These are phyloP conservation scores for Albizia julibrissin DNA, from an alignment of 306 rosid genomes.

Conservation along the genomic window DNA sequence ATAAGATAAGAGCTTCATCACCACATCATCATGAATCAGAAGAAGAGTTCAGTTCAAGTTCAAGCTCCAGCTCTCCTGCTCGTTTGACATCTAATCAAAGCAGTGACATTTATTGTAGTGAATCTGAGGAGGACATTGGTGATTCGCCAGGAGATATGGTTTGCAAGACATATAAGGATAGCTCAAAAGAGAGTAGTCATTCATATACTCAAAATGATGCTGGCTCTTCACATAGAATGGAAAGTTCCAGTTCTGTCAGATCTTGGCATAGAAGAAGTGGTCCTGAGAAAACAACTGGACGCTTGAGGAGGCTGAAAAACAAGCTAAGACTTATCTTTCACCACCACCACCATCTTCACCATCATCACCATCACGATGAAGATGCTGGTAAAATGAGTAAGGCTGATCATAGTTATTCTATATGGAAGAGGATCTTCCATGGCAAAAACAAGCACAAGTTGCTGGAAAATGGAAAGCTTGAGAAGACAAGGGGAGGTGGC, in stretches of 20 bases:
- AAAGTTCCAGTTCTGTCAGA: slow-evolving; percentile 35
- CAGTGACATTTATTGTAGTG: slow-evolving; percentile 16
- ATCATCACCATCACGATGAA: slow-evolving; percentile 43
- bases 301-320: slow-evolving; percentile 58
- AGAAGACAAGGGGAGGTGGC: slow-evolving; percentile 35
- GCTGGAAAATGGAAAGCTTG: slow-evolving; percentile 16
- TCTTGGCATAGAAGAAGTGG: slow-evolving; percentile 8
- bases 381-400: not conserved
- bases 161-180: slow-evolving; percentile 30
- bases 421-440: slow-evolving; percentile 50
- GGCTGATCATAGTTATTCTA: slow-evolving; percentile 24
- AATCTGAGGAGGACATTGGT: slow-evolving; percentile 30
- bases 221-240: slow-evolving; percentile 33
- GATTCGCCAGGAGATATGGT: slow-evolving; percentile 9
- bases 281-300: slow-evolving; percentile 41
- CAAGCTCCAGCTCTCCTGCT: slow-evolving; percentile 32
- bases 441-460: slow-evolving; percentile 24
- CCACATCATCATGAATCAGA: slow-evolving; percentile 26
- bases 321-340: slow-evolving; percentile 75
- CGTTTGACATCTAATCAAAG: slow-evolving; percentile 41
- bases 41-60: slow-evolving; percentile 41
- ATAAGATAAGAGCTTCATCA: slow-evolving; percentile 8
- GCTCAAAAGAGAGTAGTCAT: slow-evolving; percentile 36
- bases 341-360: slow-evolving; percentile 75
- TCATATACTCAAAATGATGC: slow-evolving; percentile 21